These are phyloP conservation scores for Fusarium solani-melongenae DNA, from an alignment of 2,329 filamentous ascomycete species.

Conservation along the genomic window DNA sequence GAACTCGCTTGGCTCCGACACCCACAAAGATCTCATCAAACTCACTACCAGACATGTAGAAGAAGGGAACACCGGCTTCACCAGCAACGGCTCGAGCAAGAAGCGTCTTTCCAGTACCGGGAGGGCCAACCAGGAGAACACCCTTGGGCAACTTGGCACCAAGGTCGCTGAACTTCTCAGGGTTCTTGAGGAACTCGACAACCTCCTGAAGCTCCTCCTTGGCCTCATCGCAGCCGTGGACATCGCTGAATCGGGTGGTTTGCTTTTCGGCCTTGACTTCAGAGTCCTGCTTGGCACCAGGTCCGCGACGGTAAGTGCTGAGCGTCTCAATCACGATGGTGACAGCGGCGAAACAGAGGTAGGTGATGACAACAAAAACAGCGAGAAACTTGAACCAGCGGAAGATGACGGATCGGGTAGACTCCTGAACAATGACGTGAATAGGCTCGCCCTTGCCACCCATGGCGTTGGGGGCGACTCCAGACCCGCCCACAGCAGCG, in stretches of 20 bases:
- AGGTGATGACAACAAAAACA: slow-evolving; percentile 81
- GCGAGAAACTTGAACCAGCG: slow-evolving; percentile 91
- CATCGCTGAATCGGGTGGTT: slow-evolving; percentile 89
- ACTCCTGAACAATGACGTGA: slow-evolving; percentile 95
- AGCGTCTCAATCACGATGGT: slow-evolving; percentile 86
- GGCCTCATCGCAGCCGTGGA: slow-evolving; percentile 97
- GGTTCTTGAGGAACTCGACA: slow-evolving; percentile 94
- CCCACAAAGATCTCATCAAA: slow-evolving; percentile 99
- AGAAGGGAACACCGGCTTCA: slow-evolving; percentile 97
- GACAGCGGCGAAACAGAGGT: slow-evolving; percentile 81
- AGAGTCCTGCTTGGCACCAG: slow-evolving; percentile 77
- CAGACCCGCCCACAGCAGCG: slow-evolving; percentile 40
- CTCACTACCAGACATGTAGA: slow-evolving; percentile 99
- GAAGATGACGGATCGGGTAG: slow-evolving; percentile 81
- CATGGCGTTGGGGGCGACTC: slow-evolving; percentile 49
- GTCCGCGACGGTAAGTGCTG: slow-evolving; percentile 78
- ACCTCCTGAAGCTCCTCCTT: slow-evolving; percentile 98
- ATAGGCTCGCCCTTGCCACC: slow-evolving; percentile 87
- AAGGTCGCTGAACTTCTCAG: slow-evolving; percentile 91
- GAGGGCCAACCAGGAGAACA: slow-evolving; percentile 92
- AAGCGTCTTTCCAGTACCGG: slow-evolving; percentile 97
- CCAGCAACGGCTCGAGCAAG: slow-evolving; percentile 95
- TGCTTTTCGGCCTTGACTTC: slow-evolving; percentile 95
- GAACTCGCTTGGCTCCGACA: slow-evolving; percentile 94
- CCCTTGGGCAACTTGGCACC: slow-evolving; percentile 98